phyloP scores from a whole-genome alignment of 441 rosid genomes.

The Erodium texanum region DNA sequence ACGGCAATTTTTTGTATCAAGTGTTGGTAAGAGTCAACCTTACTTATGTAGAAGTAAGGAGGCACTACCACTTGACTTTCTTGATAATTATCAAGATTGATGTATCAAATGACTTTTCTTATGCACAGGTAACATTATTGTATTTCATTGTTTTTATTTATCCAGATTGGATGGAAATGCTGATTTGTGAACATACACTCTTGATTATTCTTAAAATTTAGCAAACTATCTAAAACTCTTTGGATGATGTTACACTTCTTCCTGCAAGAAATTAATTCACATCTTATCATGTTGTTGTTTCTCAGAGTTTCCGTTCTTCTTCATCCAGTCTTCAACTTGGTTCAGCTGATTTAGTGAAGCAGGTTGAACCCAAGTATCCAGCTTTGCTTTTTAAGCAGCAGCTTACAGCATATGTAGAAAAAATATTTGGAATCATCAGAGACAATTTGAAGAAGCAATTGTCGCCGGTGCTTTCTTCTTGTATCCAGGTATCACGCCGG shows the following conservation, averaged over 20 bases:
- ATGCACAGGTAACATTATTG: no score
- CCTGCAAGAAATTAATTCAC: neutral
- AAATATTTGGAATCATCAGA: constrained; percentile 66
- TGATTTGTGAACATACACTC: neutral
- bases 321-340: constrained; percentile 60
- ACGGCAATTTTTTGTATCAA: no score
- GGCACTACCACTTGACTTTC: no score
- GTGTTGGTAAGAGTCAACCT: no score
- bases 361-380: constrained; percentile 86
- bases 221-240: neutral
- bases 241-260: neutral
- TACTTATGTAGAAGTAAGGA: no score
- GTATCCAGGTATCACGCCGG: constrained; percentile 57
- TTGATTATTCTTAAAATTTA: neutral
- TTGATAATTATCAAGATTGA: no score
- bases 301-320: constrained; percentile 75
- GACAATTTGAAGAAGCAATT: constrained; percentile 72
- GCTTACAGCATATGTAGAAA: constrained; percentile 83
- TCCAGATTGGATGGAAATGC: neutral
- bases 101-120: no score
- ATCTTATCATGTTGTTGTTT: constrained; percentile 20
- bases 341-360: constrained; percentile 43
- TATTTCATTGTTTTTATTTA: neutral
- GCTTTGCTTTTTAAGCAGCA: constrained; percentile 92
- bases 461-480: constrained; percentile 46